A percentile compares a stretch with the other conserved stretches of the same genome.
Evolutionary conservation across 129 eudicot genomes (phyloP).

Genomic region (Lactuca sativa): DNA sequence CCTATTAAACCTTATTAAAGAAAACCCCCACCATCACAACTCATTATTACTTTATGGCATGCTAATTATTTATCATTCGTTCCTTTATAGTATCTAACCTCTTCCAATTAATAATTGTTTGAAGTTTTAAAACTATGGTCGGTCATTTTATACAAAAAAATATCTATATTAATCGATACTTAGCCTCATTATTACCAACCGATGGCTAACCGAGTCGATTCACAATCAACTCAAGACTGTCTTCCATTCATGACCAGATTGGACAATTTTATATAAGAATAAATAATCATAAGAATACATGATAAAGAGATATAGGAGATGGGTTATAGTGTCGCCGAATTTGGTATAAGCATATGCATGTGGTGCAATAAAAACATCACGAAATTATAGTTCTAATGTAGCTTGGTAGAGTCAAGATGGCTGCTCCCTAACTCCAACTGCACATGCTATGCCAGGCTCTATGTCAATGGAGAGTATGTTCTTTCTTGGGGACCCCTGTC

Average conservation of each 20-base stretch:
- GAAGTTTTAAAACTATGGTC: background rate
- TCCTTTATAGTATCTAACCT: background rate
- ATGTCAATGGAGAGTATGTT: background rate
- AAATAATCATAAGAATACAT: background rate
- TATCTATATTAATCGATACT: too few relatives aligned
- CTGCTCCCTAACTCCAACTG: background rate
- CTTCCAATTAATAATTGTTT: background rate
- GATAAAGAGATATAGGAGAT: background rate
- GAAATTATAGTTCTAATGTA: background rate
- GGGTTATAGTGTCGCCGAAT: background rate
- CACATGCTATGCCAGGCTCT: background rate
- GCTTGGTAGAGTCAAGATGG: background rate
- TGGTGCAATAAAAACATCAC: constrained; percentile 1
- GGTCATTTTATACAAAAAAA: background rate
- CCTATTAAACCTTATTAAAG: background rate
- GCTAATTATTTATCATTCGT: too few relatives aligned
- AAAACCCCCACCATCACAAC: background rate
- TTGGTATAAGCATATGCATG: constrained; percentile 2
- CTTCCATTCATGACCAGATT: background rate
- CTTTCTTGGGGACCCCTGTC: background rate
- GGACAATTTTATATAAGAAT: background rate
- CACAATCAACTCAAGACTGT: background rate
- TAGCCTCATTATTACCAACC: background rate
- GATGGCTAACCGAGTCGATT: background rate
- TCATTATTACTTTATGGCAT: background rate